Percentiles rank a stretch among this genome's conserved stretches.
These are phyloP conservation scores for Eudorina sp. DNA, from an alignment of 139 green algal species.

Conservation along the genomic window DNA sequence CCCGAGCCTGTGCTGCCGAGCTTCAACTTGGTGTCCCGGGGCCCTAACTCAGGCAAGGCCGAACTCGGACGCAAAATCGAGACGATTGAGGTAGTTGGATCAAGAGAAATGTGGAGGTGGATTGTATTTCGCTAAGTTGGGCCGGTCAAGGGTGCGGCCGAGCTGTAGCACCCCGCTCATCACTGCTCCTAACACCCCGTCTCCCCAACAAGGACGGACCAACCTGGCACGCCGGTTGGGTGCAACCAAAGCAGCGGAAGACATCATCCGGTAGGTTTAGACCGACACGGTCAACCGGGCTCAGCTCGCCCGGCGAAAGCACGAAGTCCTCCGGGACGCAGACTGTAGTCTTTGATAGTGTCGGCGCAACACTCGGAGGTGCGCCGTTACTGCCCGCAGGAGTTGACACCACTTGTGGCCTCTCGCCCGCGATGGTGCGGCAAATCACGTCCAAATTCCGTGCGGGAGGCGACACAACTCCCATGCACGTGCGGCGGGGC, in stretches of 20 bases:
- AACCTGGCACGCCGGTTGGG: conserved; percentile 77
- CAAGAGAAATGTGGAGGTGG: no score
- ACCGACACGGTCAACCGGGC: conserved; percentile 57
- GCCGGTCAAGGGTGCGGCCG: no score
- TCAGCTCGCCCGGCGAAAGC: conserved; percentile 69
- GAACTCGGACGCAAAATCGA: no score
- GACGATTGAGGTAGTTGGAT: no score
- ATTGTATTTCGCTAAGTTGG: no score
- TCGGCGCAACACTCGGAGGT: background rate
- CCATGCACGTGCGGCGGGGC: background rate
- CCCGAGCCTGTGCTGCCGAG: no score
- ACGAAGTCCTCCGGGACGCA: conserved; percentile 72
- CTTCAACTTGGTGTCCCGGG: no score
- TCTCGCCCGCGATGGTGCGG: conserved; percentile 29
- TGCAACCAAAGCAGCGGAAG: conserved; percentile 85
- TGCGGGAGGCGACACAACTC: background rate
- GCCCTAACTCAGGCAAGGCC: no score
- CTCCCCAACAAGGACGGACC: no score
- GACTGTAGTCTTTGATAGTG: background rate
- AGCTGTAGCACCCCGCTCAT: no score
- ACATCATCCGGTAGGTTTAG: conserved; percentile 62
- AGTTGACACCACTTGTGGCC: background rate
- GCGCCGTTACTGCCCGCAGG: background rate
- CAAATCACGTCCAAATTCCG: background rate
- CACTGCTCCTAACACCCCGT: no score